Evolutionary conservation across 306 rosid species (phyloP), one percentile per base, ranked within the genome.

Genomic region (Sechiopsis laciniata): DNA sequence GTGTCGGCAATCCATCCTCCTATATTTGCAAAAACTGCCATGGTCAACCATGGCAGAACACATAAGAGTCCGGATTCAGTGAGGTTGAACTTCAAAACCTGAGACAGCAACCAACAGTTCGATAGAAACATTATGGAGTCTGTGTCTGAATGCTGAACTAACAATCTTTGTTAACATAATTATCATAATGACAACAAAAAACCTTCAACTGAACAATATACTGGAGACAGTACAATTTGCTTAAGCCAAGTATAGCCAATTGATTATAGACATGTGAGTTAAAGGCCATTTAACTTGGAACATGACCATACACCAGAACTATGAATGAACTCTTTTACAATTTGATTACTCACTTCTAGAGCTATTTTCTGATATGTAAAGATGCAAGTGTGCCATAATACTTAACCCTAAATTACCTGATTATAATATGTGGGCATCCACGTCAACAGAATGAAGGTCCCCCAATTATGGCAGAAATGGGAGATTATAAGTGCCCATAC

Each of bases 1-100:
- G 96, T 93, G 79, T 93, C 98, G 15, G 98, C 98, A 78, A 93
- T 93, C 96, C 98, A 93, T 62, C 98, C 98, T 81, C 98, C 98
- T 67, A 93, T 88, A 71, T 93, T 93, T 75, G 96, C 98, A 84
- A 90, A 90, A 58, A 87, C 48, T 72, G 98, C 96, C 98, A 93
- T 93, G 78, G 98, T 93, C 82, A 93, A 84, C 98, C 98, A 93
- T 77, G 98, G 98, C 60, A 93, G 83, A 75, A 88, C 98, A 69
- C 96, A 92, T n/a, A 92, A 72, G 59, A 92, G 96, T 35, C 98
- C 98, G 4, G 98, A 92, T 78, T 92, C 98, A 3, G 96, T 88
- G 73, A 92, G 98, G 83, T 92, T 92, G 88, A 92, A 92, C 84
- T 92, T 92, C 87, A 92, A 80, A 82, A 92, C 98, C 96, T 92